Percentiles rank a stretch among this genome's conserved stretches.
phyloP scores from a whole-genome alignment of 441 rosid species.

The Heliophila coronopifolia region DNA sequence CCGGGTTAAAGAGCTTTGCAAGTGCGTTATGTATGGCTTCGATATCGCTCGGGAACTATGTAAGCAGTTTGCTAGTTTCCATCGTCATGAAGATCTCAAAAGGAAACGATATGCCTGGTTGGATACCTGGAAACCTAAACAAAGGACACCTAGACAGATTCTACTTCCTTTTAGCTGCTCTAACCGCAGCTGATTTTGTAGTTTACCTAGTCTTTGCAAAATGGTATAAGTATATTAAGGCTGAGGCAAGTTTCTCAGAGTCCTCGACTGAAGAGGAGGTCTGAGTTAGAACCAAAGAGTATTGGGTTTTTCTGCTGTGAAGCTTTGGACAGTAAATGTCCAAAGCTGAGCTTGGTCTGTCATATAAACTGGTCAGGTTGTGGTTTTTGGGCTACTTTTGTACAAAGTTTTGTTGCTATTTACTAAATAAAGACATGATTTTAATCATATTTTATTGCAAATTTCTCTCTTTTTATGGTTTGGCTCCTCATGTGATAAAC shows the following conservation, averaged over 20 bases:
- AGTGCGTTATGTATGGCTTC: conserved; percentile 98
- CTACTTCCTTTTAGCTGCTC: conserved; percentile 77
- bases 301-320: conserved; percentile 24
- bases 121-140: conserved; percentile 95
- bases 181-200: conserved; percentile 57
- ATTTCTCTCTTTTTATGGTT: background rate
- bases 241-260: conserved; percentile 36
- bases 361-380: conserved; percentile 5
- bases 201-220: conserved; percentile 66
- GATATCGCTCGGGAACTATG: conserved; percentile 90
- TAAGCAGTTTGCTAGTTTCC: conserved; percentile 81
- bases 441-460: background rate
- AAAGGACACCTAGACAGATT: conserved; percentile 91
- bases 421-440: conserved; percentile 20
- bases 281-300: conserved; percentile 7
- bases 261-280: conserved; percentile 15
- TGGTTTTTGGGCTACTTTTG: background rate
- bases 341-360: conserved; percentile 27
- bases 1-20: conserved; percentile 92
- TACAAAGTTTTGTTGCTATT: conserved; percentile 14
- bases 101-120: conserved; percentile 77
- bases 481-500: background rate
- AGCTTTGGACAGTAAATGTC: conserved; percentile 19
- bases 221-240: conserved; percentile 68
- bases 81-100: conserved; percentile 90